Percentiles rank a stretch among this genome's conserved stretches.
Evolutionary conservation across 139 green algal species (phyloP).

Genomic region (Desmodesmus armatus): DNA sequence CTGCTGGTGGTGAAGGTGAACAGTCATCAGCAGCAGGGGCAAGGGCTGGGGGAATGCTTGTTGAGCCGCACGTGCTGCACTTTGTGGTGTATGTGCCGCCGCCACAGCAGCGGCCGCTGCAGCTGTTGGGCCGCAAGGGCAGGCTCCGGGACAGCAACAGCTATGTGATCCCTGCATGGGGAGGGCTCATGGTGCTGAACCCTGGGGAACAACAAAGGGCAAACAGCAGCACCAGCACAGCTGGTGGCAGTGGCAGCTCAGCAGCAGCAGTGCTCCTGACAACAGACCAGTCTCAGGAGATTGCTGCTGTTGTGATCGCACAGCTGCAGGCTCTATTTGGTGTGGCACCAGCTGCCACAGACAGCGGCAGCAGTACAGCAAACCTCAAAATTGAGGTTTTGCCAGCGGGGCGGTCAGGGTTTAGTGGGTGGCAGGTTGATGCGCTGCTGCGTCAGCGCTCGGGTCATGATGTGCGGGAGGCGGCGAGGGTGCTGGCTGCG

Average conservation of each 20-base stretch:
- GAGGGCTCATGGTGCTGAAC: conserved; percentile 62
- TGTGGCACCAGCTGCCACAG: conserved; percentile 16
- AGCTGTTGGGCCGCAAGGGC: conserved; percentile 49
- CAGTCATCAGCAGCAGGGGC: conserved; percentile 20
- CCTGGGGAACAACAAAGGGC: background rate
- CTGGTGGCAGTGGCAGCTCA: conserved; percentile 28
- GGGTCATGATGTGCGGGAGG: conserved; percentile 26
- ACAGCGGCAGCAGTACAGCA: background rate
- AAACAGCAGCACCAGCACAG: conserved; percentile 3
- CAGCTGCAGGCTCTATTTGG: conserved; percentile 62
- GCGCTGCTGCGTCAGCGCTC: conserved; percentile 35
- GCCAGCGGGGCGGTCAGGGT: background rate
- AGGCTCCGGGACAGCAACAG: conserved; percentile 47
- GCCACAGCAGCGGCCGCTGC: conserved; percentile 49
- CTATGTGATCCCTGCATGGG: conserved; percentile 67
- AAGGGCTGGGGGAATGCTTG: no score
- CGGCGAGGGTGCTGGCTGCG: conserved; percentile 47
- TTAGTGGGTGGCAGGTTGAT: conserved; percentile 52
- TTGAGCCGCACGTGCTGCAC: conserved; percentile 60
- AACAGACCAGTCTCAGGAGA: background rate
- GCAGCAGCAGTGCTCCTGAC: conserved; percentile 11
- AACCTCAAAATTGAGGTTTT: background rate
- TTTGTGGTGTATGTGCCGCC: conserved; percentile 66
- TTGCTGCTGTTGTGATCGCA: conserved; percentile 46
- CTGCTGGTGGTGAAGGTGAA: background rate